phyloP scores from a whole-genome alignment of 805 yeast genomes.

The Barnettozyma salicaria region DNA sequence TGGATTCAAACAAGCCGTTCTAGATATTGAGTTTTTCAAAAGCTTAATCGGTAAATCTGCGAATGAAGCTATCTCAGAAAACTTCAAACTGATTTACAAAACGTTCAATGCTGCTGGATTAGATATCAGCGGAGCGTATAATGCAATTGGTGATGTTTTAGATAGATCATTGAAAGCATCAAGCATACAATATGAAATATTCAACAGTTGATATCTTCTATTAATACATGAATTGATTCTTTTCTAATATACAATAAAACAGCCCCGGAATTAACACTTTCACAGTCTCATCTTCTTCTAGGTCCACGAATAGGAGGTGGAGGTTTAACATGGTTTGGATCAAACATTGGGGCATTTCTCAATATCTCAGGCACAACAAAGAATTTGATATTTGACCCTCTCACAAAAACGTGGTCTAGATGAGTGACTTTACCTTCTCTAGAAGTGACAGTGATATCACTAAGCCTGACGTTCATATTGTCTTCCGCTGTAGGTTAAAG shows the following conservation, averaged over 20 bases:
- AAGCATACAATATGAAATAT: constrained; percentile 20
- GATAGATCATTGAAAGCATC: constrained; percentile 18
- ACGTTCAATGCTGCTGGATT: constrained; percentile 8
- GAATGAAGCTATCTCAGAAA: constrained; percentile 9
- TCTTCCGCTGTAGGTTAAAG: constrained; percentile 48
- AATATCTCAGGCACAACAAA: constrained; percentile 85
- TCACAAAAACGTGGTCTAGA: constrained; percentile 77
- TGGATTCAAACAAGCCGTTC: constrained; percentile 44
- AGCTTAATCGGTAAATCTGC: constrained; percentile 22
- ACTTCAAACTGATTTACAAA: constrained; percentile 22
- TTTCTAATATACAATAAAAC: not conserved
- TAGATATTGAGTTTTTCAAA: constrained; percentile 50
- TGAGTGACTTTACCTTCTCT: constrained; percentile 69
- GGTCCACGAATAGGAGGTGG: constrained; percentile 69
- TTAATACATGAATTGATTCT: too few relatives aligned
- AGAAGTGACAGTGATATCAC: constrained; percentile 75
- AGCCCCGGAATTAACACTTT: not conserved
- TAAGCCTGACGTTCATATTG: constrained; percentile 85
- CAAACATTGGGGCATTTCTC: constrained; percentile 84
- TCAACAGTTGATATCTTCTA: constrained; percentile 13
- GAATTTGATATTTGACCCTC: constrained; percentile 87
- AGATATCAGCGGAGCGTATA: constrained; percentile 11
- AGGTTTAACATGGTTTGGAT: constrained; percentile 51
- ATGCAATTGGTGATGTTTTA: constrained; percentile 14
- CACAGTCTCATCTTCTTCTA: constrained; percentile 27